Conservation (phyloP, 108 stramenopile species). For the Skeletonema potamos region DNA sequence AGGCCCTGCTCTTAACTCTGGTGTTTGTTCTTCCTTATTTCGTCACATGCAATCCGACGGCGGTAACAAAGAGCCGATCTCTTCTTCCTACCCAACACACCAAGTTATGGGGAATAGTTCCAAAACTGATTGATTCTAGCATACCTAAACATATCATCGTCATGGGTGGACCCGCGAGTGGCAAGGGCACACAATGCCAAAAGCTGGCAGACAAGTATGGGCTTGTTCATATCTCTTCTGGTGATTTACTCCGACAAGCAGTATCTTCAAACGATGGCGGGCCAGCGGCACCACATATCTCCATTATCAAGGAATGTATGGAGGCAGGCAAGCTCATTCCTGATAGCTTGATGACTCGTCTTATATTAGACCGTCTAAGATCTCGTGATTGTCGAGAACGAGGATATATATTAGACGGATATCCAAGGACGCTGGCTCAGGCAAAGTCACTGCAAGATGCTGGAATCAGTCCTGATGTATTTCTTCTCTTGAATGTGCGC, state of each 20-base stretch:
- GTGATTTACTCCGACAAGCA: slow-evolving; percentile 84
- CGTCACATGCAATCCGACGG: background rate
- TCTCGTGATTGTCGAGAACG: slow-evolving; percentile 72
- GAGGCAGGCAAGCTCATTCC: slow-evolving; percentile 69
- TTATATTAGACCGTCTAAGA: slow-evolving; percentile 50
- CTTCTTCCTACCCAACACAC: background rate
- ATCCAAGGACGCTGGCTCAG: slow-evolving; percentile 65
- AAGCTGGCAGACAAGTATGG: slow-evolving; percentile 67
- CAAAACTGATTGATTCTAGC: background rate
- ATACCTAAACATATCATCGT: slow-evolving; percentile 67
- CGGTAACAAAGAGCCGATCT: background rate
- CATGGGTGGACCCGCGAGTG: slow-evolving; percentile 83
- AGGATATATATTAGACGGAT: slow-evolving; percentile 90
- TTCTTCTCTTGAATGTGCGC: slow-evolving; percentile 86
- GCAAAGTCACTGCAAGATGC: slow-evolving; percentile 62
- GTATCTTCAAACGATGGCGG: slow-evolving; percentile 44
- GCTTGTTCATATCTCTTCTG: slow-evolving; percentile 84
- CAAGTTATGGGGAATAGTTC: background rate
- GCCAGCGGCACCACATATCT: background rate
- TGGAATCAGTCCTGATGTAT: slow-evolving; percentile 78
- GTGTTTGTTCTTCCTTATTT: background rate
- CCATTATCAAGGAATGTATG: slow-evolving; percentile 45
- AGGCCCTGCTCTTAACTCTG: background rate
- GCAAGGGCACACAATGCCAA: slow-evolving; percentile 92
- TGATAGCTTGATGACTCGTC: slow-evolving; percentile 63